phyloP scores from a whole-genome alignment of 2,329 filamentous ascomycete genomes.

The Fusarium nodosum region DNA sequence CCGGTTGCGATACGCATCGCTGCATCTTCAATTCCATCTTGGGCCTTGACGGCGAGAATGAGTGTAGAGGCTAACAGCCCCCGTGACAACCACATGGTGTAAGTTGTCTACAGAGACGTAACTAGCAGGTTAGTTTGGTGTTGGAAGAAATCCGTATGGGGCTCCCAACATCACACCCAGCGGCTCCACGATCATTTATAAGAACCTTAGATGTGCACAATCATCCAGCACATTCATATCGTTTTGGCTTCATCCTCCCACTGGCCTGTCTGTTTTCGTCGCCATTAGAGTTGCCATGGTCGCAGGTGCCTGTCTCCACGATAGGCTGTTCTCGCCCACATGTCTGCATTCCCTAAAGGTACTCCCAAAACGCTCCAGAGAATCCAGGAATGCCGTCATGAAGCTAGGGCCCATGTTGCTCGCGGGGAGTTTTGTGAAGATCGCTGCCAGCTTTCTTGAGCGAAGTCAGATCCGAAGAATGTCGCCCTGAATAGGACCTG shows the following conservation, averaged over 20 bases:
- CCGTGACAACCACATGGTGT: conserved; percentile 42
- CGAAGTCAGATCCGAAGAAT: conserved; percentile 35
- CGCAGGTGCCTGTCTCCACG: conserved; percentile 6
- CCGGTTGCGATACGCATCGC: conserved; percentile 27
- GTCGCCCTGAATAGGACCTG: conserved; percentile 32
- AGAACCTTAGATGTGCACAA: conserved; percentile 3
- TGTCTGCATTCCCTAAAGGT: conserved; percentile 33
- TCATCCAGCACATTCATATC: conserved; percentile 7
- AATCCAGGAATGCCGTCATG: conserved; percentile 37
- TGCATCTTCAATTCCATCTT: conserved; percentile 32
- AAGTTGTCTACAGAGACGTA: conserved; percentile 35
- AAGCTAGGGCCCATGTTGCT: conserved; percentile 17
- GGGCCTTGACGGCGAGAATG: conserved; percentile 33
- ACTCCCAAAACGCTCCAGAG: conserved; percentile 24
- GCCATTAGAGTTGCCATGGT: conserved; percentile 36
- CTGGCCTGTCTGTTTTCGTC: conserved; percentile 37
- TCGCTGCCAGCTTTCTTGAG: conserved; percentile 12
- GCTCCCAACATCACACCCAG: neutral
- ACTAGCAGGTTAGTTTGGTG: conserved; percentile 22
- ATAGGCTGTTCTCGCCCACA: conserved; percentile 33
- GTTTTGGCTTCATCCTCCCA: conserved; percentile 22
- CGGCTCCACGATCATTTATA: conserved; percentile 31
- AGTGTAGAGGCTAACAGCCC: conserved; percentile 40
- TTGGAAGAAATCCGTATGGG: conserved; percentile 20
- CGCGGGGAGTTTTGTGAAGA: conserved; percentile 5